A percentile compares a stretch with the other conserved stretches of the same genome.
Evolutionary conservation across 2,329 filamentous ascomycete genomes (phyloP).

Genomic region (Fusarium sp.): DNA sequence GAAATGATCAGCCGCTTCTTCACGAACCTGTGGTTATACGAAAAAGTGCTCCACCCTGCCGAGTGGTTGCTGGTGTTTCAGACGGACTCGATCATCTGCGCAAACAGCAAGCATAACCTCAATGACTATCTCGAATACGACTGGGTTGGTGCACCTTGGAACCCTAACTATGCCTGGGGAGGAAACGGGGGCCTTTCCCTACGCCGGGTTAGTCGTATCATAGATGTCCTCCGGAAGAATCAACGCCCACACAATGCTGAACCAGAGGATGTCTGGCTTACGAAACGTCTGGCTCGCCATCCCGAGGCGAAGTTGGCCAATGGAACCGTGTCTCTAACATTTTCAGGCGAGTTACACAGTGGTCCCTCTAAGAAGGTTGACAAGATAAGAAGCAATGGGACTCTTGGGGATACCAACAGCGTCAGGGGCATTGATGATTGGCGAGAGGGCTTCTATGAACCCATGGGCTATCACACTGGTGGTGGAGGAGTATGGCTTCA

Average conservation of each 20-base stretch:
- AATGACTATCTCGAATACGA: constrained; percentile 65
- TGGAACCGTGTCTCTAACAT: constrained; percentile 60
- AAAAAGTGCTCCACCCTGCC: constrained; percentile 59
- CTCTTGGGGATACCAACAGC: constrained; percentile 47
- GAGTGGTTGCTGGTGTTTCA: constrained; percentile 68
- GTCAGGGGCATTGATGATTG: constrained; percentile 61
- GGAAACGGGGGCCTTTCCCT: constrained; percentile 66
- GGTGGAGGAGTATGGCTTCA: constrained; percentile 60
- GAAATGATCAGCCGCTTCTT: constrained; percentile 66
- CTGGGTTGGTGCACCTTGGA: constrained; percentile 66
- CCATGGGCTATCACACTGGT: constrained; percentile 70
- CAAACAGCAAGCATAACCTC: constrained; percentile 59
- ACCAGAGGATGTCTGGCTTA: constrained; percentile 69
- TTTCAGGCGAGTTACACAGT: constrained; percentile 62
- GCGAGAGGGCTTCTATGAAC: constrained; percentile 65
- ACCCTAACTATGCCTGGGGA: constrained; percentile 54
- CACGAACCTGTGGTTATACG: constrained; percentile 65
- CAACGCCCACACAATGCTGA: constrained; percentile 56
- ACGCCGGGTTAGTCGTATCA: constrained; percentile 63
- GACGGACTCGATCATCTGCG: constrained; percentile 67
- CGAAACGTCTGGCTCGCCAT: constrained; percentile 62
- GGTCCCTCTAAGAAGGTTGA: constrained; percentile 45
- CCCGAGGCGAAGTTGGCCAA: constrained; percentile 64
- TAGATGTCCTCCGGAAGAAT: constrained; percentile 63
- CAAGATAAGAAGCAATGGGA: constrained; percentile 41